Evolutionary conservation across 1,139 yeast genomes (phyloP).

Genomic region (Pichia cactophila): DNA sequence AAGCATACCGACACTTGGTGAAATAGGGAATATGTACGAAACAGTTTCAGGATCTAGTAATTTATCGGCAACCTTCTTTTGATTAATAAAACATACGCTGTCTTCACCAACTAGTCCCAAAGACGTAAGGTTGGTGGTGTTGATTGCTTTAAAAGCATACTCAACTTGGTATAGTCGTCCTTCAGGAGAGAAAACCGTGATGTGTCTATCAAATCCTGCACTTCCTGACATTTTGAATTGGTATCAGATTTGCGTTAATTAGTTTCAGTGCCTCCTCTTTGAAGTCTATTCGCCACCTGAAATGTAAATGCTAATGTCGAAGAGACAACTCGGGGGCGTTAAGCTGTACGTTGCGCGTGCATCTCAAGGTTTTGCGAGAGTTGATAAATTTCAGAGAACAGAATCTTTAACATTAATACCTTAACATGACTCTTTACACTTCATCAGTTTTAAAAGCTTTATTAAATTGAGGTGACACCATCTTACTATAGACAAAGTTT

Average conservation of each 20-base stretch:
- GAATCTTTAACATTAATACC: no score
- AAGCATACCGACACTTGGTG: constrained; percentile 79
- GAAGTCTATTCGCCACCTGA: background rate
- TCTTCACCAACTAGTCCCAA: constrained; percentile 82
- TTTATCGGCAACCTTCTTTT: constrained; percentile 94
- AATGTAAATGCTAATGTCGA: background rate
- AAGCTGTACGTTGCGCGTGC: no score
- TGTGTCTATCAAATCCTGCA: constrained; percentile 97
- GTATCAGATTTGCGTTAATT: background rate
- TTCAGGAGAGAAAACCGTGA: constrained; percentile 96
- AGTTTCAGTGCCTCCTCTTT: no score
- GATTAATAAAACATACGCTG: constrained; percentile 85
- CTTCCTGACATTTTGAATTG: constrained; percentile 25
- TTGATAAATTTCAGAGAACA: no score
- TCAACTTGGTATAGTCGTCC: constrained; percentile 96
- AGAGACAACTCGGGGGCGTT: background rate
- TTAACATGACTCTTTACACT: no score
- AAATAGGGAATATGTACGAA: constrained; percentile 74
- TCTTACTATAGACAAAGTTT: background rate
- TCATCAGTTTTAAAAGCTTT: no score
- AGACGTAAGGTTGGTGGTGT: constrained; percentile 84
- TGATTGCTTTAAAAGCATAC: constrained; percentile 96
- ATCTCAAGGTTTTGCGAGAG: no score
- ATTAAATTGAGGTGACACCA: no score
- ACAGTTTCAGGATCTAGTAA: constrained; percentile 80